Evolutionary conservation across 164 flowering plant species (phyloP).

Genomic region (Akebia trifoliata): DNA sequence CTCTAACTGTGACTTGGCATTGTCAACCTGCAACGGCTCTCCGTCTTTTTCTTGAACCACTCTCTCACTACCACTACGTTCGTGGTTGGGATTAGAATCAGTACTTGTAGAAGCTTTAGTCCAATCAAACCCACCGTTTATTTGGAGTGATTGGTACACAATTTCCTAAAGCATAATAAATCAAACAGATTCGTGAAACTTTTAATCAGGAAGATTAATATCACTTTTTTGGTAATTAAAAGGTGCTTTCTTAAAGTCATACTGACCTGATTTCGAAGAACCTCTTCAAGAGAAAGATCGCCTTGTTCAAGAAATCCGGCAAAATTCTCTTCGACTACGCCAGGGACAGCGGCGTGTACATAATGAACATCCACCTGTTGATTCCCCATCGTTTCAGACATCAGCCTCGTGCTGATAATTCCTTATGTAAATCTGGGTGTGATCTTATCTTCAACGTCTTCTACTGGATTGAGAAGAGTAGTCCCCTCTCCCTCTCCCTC

Average conservation of each 20-base stretch:
- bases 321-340: conserved; percentile 21
- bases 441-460: conserved; percentile 5
- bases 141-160: conserved; percentile 21
- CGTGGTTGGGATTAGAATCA: conserved; percentile 7
- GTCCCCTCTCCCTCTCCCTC: background rate
- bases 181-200: background rate
- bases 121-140: conserved; percentile 6
- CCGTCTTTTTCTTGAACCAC: conserved; percentile 2
- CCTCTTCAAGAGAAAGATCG: conserved; percentile 21
- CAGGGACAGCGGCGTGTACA: conserved; percentile 10
- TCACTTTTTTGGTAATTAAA: background rate
- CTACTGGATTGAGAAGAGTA: conserved; percentile 4
- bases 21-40: conserved; percentile 9
- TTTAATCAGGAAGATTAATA: background rate
- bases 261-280: conserved; percentile 27
- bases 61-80: conserved; percentile 11
- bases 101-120: conserved; percentile 19
- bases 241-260: background rate
- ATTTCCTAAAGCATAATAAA: conserved; percentile 17
- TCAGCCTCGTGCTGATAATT: conserved; percentile 13
- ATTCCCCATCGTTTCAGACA: conserved; percentile 10
- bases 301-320: conserved; percentile 12
- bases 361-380: conserved; percentile 22
- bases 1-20: conserved; percentile 18
- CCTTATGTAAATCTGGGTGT: background rate